Evolutionary conservation across 805 yeast genomes (phyloP), one percentile per base, ranked within the genome.

Genomic region (Tetrapisispora iriomotensis): DNA sequence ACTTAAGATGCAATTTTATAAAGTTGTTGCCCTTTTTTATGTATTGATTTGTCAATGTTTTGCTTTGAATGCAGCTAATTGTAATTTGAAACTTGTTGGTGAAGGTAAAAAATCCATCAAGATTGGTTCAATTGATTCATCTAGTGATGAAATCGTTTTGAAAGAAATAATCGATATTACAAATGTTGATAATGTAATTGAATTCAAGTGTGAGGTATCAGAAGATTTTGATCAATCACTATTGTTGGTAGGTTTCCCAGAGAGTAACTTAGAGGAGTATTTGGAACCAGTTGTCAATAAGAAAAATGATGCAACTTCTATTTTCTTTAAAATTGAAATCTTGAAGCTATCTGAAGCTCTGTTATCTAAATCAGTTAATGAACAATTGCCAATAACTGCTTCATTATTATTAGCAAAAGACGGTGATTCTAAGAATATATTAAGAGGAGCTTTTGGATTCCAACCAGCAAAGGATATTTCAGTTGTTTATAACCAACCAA

Each of bases 221-320:
- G 24, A 42, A 7, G n/a, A 18, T 4, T 45, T 37, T 4, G 42
- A 46, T n/a, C 55, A 52, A 36, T 45, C 50, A 15, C 29, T 44
- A n/a, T 26, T 59, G 24, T 41, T 58, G 23, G 29, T 58, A 17
- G 62, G 62, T 13, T 34, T 47, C 26, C 51, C 54, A n/a, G 48
- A 43, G 8, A 41, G 31, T n/a, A 44, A 45, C 18, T 36, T 54
- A 36, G 62, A 59, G 34, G 39, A 45, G 15, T 40, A 50, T 21
- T 39, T 47, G 15, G 39, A 45, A 24, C 52, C 57, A 24, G 35
- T 36, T 9, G 36, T 49, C n/a, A 45, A 45, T n/a, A 45, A 44
- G n/a, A 40, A 40, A 14, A 47, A 48, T 6, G 47, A 45, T 6
- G 42, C 37, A 15, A 36, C 43, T 25, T 41, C 47, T 14, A 20